These are phyloP conservation scores for Pholiota microspora DNA, from an alignment of 768 basidiomycete genomes.

Conservation along the genomic window DNA sequence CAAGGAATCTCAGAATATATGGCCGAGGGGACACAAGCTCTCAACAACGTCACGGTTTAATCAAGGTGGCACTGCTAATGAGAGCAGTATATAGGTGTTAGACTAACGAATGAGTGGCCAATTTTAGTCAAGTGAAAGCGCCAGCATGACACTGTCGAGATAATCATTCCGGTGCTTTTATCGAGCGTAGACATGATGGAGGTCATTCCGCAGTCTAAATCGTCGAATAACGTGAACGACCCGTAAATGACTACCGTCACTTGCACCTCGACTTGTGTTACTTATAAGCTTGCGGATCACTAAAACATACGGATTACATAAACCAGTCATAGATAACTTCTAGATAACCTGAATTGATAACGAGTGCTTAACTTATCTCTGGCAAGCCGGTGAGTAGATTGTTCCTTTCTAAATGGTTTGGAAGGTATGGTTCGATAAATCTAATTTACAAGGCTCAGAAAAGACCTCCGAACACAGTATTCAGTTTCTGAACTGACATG, in stretches of 20 bases:
- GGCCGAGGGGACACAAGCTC: neutral
- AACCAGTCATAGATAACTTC: neutral
- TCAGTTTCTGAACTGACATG: neutral
- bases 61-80: conserved; percentile 3
- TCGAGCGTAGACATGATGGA: neutral
- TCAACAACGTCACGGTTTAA: neutral
- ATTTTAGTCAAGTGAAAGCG: no score
- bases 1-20: neutral
- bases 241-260: neutral
- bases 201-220: neutral
- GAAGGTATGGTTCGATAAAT: neutral
- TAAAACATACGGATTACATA: neutral
- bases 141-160: neutral
- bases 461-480: neutral
- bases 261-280: neutral
- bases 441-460: neutral
- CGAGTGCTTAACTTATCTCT: neutral
- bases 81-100: no score
- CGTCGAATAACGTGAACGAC: neutral
- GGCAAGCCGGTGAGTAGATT: neutral
- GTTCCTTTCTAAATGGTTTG: neutral
- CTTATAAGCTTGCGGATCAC: neutral
- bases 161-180: neutral
- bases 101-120: no score
- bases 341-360: neutral